phyloP scores from a whole-genome alignment of 306 rosid genomes.

The Prunus mongolica region DNA sequence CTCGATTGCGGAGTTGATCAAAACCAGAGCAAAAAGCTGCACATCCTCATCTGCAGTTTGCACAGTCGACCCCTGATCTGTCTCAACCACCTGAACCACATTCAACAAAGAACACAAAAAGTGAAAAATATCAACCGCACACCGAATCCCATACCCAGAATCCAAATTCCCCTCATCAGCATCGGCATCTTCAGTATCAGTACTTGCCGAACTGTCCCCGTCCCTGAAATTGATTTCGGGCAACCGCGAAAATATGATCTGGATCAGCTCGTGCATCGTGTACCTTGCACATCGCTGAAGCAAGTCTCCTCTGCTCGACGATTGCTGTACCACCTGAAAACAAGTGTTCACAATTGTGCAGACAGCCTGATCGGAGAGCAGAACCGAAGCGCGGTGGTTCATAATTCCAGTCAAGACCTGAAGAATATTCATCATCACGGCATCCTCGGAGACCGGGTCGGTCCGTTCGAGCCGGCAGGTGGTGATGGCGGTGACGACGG shows the following conservation, averaged over 20 bases:
- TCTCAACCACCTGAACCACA: constrained; percentile 54
- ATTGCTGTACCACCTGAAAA: constrained; percentile 78
- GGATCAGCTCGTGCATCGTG: constrained; percentile 83
- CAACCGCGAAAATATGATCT: constrained; percentile 53
- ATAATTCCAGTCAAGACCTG: constrained; percentile 53
- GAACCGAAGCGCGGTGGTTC: constrained; percentile 56
- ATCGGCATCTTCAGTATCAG: constrained; percentile 49
- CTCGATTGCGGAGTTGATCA: constrained; percentile 77
- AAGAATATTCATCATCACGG: constrained; percentile 77
- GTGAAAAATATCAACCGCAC: constrained; percentile 70
- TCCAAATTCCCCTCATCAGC: constrained; percentile 25
- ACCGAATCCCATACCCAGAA: constrained; percentile 59
- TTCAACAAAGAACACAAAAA: constrained; percentile 84
- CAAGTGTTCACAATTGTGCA: constrained; percentile 69
- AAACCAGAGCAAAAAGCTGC: constrained; percentile 70
- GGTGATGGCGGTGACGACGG: constrained; percentile 49
- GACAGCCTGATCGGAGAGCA: constrained; percentile 57
- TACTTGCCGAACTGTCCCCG: constrained; percentile 35
- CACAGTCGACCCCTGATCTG: constrained; percentile 43
- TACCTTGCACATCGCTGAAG: constrained; percentile 65
- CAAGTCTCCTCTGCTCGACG: constrained; percentile 58
- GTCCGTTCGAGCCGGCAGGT: constrained; percentile 74
- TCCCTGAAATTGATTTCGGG: constrained; percentile 47
- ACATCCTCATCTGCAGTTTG: constrained; percentile 69
- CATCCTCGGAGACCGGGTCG: constrained; percentile 62